These are phyloP conservation scores for Hygrocybe coccinea DNA, from an alignment of 768 basidiomycete genomes.

Conservation along the genomic window DNA sequence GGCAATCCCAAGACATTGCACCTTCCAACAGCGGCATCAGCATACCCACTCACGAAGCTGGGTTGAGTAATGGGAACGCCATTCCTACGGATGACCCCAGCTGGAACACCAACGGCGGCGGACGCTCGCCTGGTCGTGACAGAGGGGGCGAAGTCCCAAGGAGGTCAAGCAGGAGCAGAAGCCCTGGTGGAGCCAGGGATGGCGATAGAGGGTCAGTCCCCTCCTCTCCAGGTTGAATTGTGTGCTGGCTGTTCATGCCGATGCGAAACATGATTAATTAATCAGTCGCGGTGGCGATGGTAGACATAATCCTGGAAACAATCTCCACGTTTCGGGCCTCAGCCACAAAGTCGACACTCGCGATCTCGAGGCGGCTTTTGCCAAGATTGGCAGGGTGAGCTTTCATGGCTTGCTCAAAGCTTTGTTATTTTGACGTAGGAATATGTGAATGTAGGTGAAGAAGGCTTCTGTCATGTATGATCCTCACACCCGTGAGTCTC, in stretches of 20 bases:
- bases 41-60: constrained; percentile 58
- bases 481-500: constrained; percentile 63
- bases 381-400: constrained; percentile 80
- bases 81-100: constrained; percentile 51
- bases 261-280: constrained; percentile 6
- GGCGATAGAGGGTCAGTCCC: constrained; percentile 51
- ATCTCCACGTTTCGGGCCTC: constrained; percentile 57
- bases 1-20: constrained; percentile 80
- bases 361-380: constrained; percentile 83
- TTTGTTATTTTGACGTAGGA: neutral
- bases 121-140: constrained; percentile 44
- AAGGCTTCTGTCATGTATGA: constrained; percentile 71
- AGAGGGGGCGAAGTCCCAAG: constrained; percentile 50
- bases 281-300: constrained; percentile 41
- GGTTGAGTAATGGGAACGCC: constrained; percentile 35
- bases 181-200: constrained; percentile 49
- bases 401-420: neutral
- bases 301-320: constrained; percentile 64
- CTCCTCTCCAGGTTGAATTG: constrained; percentile 10
- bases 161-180: constrained; percentile 74
- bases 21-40: constrained; percentile 61
- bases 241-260: constrained; percentile 14
- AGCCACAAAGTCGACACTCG: constrained; percentile 65
- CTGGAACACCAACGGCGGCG: constrained; percentile 41
- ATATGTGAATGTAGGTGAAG: constrained; percentile 47